These are phyloP conservation scores for Aspergillus asperescens DNA, from an alignment of 495 filamentous ascomycete species.

Conservation along the genomic window DNA sequence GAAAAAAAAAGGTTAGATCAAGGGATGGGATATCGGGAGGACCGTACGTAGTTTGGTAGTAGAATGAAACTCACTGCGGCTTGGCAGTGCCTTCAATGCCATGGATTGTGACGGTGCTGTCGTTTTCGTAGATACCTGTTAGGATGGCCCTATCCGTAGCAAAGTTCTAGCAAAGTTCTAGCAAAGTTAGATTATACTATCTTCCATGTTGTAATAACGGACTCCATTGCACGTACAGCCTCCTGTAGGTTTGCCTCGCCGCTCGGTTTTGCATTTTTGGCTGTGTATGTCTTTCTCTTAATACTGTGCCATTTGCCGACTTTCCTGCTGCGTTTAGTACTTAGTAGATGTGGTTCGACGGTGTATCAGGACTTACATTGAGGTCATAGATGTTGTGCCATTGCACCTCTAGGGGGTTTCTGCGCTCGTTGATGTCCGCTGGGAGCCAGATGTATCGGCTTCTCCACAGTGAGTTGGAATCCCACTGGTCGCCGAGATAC, in stretches of 20 bases:
- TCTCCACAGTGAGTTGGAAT: constrained; percentile 48
- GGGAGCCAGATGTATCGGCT: constrained; percentile 51
- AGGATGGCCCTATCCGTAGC: constrained; percentile 38
- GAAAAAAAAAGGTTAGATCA: background rate
- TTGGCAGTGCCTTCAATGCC: constrained; percentile 44
- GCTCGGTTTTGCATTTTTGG: constrained; percentile 31
- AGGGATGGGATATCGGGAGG: background rate
- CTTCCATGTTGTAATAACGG: no score
- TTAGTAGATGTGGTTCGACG: background rate
- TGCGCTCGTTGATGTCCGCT: constrained; percentile 31
- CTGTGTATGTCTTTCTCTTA: constrained; percentile 38
- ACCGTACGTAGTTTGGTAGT: constrained; percentile 33
- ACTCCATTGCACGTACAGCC: constrained; percentile 26
- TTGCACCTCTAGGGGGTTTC: constrained; percentile 19
- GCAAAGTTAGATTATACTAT: no score
- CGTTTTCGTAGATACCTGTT: constrained; percentile 48
- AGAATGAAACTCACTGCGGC: constrained; percentile 52
- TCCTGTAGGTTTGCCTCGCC: constrained; percentile 43
- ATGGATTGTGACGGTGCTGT: constrained; percentile 47
- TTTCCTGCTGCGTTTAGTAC: constrained; percentile 24
- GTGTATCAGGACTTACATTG: constrained; percentile 19
- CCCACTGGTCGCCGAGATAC: constrained; percentile 47
- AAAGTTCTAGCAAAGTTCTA: constrained; percentile 29
- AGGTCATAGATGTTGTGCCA: constrained; percentile 29
- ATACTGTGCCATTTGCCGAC: constrained; percentile 41